Evolutionary conservation across 2,329 filamentous ascomycete genomes (phyloP), one percentile per base, ranked within the genome.

Genomic region (Ambrosiella beaveri): DNA sequence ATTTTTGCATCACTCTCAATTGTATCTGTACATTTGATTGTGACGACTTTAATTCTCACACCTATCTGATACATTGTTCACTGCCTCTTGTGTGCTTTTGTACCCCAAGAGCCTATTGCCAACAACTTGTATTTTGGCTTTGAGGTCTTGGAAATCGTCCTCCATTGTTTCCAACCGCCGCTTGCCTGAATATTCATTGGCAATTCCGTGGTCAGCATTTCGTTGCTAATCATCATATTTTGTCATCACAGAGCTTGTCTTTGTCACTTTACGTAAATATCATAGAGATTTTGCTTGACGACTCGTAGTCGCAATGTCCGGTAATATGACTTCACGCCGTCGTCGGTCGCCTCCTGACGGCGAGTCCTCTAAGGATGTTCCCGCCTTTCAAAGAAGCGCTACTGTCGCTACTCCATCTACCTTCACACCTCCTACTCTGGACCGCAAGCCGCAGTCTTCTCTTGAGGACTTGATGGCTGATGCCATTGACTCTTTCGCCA

Each of bases 391-490:
- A 57, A 44, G 50, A 57, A 66, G 65, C 68, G 65, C 66, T 63
- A 63, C 66, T 36, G 62, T 72, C 61, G 66, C 68, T 54, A 67
- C 70, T 61, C 71, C 72, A 17, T 54, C 52, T 59, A 67, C 71
- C 39, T 77, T 78, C 64, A 68, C 68, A 57, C 74, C 78, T 60
- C 78, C 78, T 59, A 70, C 71, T 47, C 67, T 75, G n/a, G 75
- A 86, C 65, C 77, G 78, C 64, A 82, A 85, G 61, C 82, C 85
- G 54, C 81, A 85, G 64, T 86, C 84, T 56, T 78, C 73, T 63
- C 72, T 88, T 61, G 84, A 88, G 71, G 82, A 85, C 76, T 80
- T 85, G 58, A 77, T 86, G 68, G 81, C 82, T 65, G 81, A 80
- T 63, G 69, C 85, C 66, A 79, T 82, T 40, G 78, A 75, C 69